A percentile compares a stretch with the other conserved stretches of the same genome.
Evolutionary conservation across 345 rosid genomes (phyloP).

Genomic region (Salix exigua): DNA sequence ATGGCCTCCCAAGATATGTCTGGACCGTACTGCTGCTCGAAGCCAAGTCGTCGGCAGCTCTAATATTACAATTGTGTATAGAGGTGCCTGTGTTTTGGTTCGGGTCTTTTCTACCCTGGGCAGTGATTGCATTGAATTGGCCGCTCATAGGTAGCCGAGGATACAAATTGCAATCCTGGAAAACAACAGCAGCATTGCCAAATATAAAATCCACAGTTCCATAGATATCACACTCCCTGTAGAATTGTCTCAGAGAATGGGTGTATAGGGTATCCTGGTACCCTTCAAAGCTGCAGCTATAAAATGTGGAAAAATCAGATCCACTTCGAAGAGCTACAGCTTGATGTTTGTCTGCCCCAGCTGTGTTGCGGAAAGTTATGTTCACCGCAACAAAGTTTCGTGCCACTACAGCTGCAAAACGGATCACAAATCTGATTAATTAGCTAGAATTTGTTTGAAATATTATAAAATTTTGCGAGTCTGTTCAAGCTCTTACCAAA

Average conservation of each 20-base stretch:
- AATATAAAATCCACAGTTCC: slow-evolving; percentile 92
- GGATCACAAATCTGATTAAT: background rate
- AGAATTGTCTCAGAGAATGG: slow-evolving; percentile 75
- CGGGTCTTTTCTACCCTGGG: slow-evolving; percentile 79
- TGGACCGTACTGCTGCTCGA: slow-evolving; percentile 36
- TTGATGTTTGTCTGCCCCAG: slow-evolving; percentile 79
- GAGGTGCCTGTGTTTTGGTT: slow-evolving; percentile 86
- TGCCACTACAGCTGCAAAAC: slow-evolving; percentile 59
- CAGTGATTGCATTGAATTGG: slow-evolving; percentile 82
- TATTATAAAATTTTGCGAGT: background rate
- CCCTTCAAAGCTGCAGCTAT: slow-evolving; percentile 79
- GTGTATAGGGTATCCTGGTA: slow-evolving; percentile 84
- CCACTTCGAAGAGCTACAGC: slow-evolving; percentile 77
- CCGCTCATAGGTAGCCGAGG: slow-evolving; percentile 67
- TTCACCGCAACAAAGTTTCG: slow-evolving; percentile 78
- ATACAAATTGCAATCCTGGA: slow-evolving; percentile 70
- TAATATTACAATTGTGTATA: slow-evolving; percentile 56
- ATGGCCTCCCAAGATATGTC: slow-evolving; percentile 79
- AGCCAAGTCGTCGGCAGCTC: slow-evolving; percentile 60
- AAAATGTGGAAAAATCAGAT: slow-evolving; percentile 72
- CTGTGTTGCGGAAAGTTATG: slow-evolving; percentile 80
- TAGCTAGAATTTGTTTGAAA: background rate
- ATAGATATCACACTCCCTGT: slow-evolving; percentile 77
- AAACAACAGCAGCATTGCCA: slow-evolving; percentile 82
- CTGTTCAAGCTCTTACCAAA: slow-evolving; percentile 40